These are phyloP conservation scores for Magnusiomyces suaveolens DNA, from an alignment of 1,139 yeast genomes.

Conservation along the genomic window DNA sequence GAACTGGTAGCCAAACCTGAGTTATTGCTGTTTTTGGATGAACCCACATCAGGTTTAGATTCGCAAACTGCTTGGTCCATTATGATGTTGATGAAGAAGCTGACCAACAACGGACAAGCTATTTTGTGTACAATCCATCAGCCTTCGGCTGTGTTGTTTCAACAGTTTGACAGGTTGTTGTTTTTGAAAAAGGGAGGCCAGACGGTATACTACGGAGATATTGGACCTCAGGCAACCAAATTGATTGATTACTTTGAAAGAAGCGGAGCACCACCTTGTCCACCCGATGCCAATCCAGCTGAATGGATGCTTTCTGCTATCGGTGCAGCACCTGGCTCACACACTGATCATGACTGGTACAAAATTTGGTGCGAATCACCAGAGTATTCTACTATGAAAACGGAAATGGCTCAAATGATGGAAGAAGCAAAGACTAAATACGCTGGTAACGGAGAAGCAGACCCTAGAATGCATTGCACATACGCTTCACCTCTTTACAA, in stretches of 20 bases:
- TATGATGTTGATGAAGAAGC: slow-evolving; percentile 62
- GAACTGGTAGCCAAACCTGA: slow-evolving; percentile 85
- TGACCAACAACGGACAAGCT: slow-evolving; percentile 74
- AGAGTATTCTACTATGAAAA: slow-evolving; percentile 40
- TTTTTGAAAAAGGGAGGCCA: slow-evolving; percentile 66
- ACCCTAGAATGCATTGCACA: slow-evolving; percentile 15
- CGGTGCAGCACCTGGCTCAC: slow-evolving; percentile 74
- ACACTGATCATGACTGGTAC: slow-evolving; percentile 52
- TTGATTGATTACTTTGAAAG: slow-evolving; percentile 60
- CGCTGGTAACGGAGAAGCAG: slow-evolving; percentile 24
- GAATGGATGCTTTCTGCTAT: slow-evolving; percentile 77
- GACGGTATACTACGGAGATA: slow-evolving; percentile 73
- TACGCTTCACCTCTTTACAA: slow-evolving; percentile 37
- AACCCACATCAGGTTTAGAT: slow-evolving; percentile 88
- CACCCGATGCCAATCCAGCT: slow-evolving; percentile 64
- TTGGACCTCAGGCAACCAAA: slow-evolving; percentile 53
- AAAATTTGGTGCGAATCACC: slow-evolving; percentile 56
- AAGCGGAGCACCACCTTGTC: slow-evolving; percentile 58
- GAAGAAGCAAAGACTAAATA: slow-evolving; percentile 18
- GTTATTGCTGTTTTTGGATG: slow-evolving; percentile 71
- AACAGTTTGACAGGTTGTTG: slow-evolving; percentile 66
- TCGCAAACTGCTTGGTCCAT: slow-evolving; percentile 90
- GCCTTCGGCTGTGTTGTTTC: slow-evolving; percentile 68
- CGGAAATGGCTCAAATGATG: slow-evolving; percentile 24
- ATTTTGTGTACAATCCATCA: slow-evolving; percentile 77